phyloP scores from a whole-genome alignment of 371 early-diverging fungal species.

The Syncephalastrum sp. region DNA sequence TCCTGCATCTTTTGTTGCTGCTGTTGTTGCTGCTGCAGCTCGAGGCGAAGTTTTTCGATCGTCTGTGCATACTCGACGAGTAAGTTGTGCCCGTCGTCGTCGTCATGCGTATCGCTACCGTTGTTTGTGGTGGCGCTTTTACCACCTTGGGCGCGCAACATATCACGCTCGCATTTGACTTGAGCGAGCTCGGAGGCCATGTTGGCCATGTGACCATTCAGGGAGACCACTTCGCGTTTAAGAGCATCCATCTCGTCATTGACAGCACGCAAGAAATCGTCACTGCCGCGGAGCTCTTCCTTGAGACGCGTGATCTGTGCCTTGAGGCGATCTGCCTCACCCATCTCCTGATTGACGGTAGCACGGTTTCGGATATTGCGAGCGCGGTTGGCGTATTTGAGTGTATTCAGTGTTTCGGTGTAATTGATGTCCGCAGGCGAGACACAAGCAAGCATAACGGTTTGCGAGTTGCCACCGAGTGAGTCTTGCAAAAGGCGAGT shows the following conservation, averaged over 20 bases:
- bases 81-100: slow-evolving; percentile 9
- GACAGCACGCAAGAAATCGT: slow-evolving; percentile 39
- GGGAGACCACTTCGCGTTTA: slow-evolving; percentile 23
- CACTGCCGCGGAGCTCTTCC: slow-evolving; percentile 35
- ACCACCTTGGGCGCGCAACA: background rate
- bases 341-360: slow-evolving; percentile 31
- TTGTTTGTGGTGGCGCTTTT: slow-evolving; percentile 5
- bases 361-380: slow-evolving; percentile 84
- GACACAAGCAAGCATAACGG: slow-evolving; percentile 92
- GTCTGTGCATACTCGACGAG: slow-evolving; percentile 12
- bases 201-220: slow-evolving; percentile 15
- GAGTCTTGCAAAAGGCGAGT: slow-evolving; percentile 95
- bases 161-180: slow-evolving; percentile 29
- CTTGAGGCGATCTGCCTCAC: slow-evolving; percentile 26
- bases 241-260: slow-evolving; percentile 46
- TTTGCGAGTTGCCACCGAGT: slow-evolving; percentile 88
- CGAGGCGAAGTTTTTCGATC: slow-evolving; percentile 1
- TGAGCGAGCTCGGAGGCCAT: slow-evolving; percentile 21
- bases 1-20: slow-evolving; percentile 2
- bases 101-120: background rate
- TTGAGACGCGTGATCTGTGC: slow-evolving; percentile 28
- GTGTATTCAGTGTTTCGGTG: slow-evolving; percentile 87
- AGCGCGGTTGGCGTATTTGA: slow-evolving; percentile 90
- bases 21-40: background rate
- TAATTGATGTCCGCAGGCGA: slow-evolving; percentile 73